Evolutionary conservation across 192 early-diverging fungal genomes (phyloP).

Genomic region (Chytriomyces confervae): DNA sequence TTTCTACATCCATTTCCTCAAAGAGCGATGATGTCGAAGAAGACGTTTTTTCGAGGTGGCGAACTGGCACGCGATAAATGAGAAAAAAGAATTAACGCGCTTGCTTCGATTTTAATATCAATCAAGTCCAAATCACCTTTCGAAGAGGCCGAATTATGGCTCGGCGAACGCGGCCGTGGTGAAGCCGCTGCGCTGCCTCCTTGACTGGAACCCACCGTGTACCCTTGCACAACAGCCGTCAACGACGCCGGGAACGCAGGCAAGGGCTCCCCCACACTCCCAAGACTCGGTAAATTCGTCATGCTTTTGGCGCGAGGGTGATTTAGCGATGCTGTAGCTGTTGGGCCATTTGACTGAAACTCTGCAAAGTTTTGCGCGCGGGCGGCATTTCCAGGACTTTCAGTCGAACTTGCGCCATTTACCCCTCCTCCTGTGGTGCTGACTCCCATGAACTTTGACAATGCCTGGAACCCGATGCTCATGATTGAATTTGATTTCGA

Average conservation of each 20-base stretch:
- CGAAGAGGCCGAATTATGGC: slow-evolving; percentile 4
- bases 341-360: not conserved
- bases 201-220: no score
- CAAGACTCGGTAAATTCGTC: slow-evolving; percentile 40
- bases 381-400: no score
- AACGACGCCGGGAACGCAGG: not conserved
- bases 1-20: slow-evolving; percentile 24
- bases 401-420: no score
- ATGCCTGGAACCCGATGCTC: no score
- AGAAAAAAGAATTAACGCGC: no score
- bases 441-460: no score
- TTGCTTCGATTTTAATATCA: no score
- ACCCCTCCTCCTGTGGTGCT: no score
- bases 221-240: not conserved
- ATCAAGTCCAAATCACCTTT: no score
- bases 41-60: not conserved
- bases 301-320: slow-evolving; percentile 24
- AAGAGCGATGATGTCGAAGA: slow-evolving; percentile 18
- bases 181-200: not conserved
- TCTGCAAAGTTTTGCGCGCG: no score
- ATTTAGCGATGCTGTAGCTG: not conserved
- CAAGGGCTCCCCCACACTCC: slow-evolving; percentile 2
- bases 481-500: no score
- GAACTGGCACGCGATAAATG: not conserved
- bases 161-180: not conserved